Evolutionary conservation across 345 rosid species (phyloP), one percentile per base, ranked within the genome.

Genomic region (Populus davidiana): DNA sequence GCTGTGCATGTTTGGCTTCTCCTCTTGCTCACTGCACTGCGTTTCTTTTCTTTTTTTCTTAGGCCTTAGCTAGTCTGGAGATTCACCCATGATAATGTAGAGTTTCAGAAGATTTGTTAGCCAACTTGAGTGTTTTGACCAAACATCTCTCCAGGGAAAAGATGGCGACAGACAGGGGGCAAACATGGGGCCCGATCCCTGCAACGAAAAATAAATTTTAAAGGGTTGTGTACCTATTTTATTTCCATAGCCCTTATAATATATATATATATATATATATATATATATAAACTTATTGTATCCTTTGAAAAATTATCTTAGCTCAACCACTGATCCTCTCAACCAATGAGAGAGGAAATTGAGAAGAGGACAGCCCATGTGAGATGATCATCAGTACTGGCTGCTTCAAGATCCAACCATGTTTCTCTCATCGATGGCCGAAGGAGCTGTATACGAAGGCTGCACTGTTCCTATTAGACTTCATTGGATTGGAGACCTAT

Each of bases 81-180:
- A 36, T 18, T 16, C 20, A 3, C 6, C 33, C 61, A n/a, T 49
- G 20, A 52, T 33, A 21, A 41, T 78, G 39, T 16, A 8, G 66
- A 68, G 25, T 54, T 77, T 68, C 68, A 50, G 27, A 31, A 66
- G 63, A 39, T 54, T 69, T 20, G 71, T 36, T 35, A 16, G 2
- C 47, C 47, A 43, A 2, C 47, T 43, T 43, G 47, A 64, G 52
- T 59, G 20, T 50, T 72, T 80, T 70, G 81, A 78, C 84, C 81
- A 70, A 47, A 23, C 70, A 67, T 43, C 50, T 44, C 14, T 43
- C 47, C 47, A 10, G 14, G 47, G 43, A 1, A 27, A 27, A 27
- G 27, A 12, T 10, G 44, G 13, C 2, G 44, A 41, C 44, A 41
- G 2, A 1, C 44, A 41, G 0, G 13, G 13, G 3, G 14, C 47